A percentile compares a stretch with the other conserved stretches of the same genome.
Evolutionary conservation across 305 asterid genomes (phyloP).

Genomic region (Fraxinus ornus): DNA sequence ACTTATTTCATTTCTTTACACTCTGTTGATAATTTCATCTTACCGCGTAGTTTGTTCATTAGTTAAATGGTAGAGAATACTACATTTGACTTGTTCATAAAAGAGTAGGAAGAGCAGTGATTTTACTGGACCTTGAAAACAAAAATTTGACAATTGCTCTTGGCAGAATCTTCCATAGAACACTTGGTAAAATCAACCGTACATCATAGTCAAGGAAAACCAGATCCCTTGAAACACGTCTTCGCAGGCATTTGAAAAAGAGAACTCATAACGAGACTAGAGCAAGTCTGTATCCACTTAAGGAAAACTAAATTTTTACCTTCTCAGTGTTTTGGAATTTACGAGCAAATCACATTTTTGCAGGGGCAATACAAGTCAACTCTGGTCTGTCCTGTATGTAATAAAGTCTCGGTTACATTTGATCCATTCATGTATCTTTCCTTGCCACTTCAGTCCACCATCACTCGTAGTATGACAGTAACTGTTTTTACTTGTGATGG

Average conservation of each 20-base stretch:
- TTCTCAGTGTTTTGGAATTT: background rate
- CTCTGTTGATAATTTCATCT: background rate
- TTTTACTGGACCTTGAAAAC: background rate
- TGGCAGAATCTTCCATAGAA: background rate
- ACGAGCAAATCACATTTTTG: constrained; percentile 22
- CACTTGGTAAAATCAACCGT: background rate
- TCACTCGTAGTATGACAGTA: constrained; percentile 82
- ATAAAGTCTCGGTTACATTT: constrained; percentile 87
- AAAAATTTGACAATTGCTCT: background rate
- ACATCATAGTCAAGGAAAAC: background rate
- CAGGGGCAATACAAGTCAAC: constrained; percentile 99
- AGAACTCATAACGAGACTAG: background rate
- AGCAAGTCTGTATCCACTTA: background rate
- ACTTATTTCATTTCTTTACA: background rate
- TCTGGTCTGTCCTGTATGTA: constrained; percentile 90
- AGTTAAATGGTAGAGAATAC: background rate
- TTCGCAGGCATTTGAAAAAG: background rate
- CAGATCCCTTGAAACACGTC: background rate
- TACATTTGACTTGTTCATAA: background rate
- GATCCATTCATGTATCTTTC: constrained; percentile 99
- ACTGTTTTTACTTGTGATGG: constrained; percentile 95
- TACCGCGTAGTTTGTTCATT: background rate
- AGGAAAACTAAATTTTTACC: background rate
- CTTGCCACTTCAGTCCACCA: constrained; percentile 86
- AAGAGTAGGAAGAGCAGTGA: background rate